These are phyloP conservation scores for Neurospora cerealis DNA, from an alignment of 495 filamentous ascomycete species.

Conservation along the genomic window DNA sequence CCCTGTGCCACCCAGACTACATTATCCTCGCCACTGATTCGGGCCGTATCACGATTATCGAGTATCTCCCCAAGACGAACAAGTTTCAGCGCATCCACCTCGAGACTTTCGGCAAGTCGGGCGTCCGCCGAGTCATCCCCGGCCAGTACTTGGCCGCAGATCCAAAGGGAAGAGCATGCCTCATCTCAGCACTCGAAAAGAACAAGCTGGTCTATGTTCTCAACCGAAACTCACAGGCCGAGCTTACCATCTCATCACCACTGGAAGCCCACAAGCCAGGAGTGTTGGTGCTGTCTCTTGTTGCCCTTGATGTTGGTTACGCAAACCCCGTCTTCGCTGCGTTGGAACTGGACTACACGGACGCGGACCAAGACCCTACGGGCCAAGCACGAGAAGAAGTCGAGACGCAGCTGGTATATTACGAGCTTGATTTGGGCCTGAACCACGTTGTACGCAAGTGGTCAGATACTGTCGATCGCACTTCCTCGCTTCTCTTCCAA, in stretches of 20 bases:
- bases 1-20: slow-evolving; percentile 59
- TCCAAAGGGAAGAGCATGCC: slow-evolving; percentile 87
- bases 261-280: slow-evolving; percentile 97
- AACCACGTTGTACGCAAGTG: slow-evolving; percentile 97
- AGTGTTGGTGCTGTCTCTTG: slow-evolving; percentile 77
- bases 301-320: slow-evolving; percentile 86
- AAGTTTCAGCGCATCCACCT: slow-evolving; percentile 81
- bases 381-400: slow-evolving; percentile 71
- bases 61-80: slow-evolving; percentile 82
- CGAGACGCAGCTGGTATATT: slow-evolving; percentile 90
- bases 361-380: slow-evolving; percentile 82
- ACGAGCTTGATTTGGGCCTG: slow-evolving; percentile 90
- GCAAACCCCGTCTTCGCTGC: slow-evolving; percentile 94
- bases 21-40: slow-evolving; percentile 94
- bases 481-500: slow-evolving; percentile 83
- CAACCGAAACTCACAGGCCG: slow-evolving; percentile 87
- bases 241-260: slow-evolving; percentile 92
- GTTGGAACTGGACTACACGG: slow-evolving; percentile 85
- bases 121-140: slow-evolving; percentile 86
- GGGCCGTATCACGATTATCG: slow-evolving; percentile 85
- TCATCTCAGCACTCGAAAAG: slow-evolving; percentile 93
- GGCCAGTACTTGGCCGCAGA: slow-evolving; percentile 92
- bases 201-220: slow-evolving; percentile 99
- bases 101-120: slow-evolving; percentile 97
- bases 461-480: slow-evolving; percentile 86